Evolutionary conservation across 257 asterid genomes (phyloP).

Genomic region (Nicotiana noctiflora): DNA sequence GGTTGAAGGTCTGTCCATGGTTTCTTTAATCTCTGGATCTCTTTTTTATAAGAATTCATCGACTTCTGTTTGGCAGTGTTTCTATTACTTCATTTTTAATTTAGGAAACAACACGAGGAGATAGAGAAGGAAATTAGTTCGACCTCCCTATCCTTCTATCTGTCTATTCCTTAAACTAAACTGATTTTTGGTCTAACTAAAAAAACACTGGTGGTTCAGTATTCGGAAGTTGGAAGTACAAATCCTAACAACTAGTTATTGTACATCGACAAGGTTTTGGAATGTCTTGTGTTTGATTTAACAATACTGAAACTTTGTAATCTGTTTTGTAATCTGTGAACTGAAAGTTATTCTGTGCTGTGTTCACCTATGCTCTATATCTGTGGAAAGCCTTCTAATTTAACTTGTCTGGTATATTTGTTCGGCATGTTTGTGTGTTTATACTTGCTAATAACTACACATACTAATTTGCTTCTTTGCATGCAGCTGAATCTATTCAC

Average conservation of each 20-base stretch:
- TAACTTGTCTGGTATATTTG: not conserved
- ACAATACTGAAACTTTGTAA: not conserved
- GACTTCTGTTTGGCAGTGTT: not conserved
- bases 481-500: constrained; percentile 89
- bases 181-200: not conserved
- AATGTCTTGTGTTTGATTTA: not conserved
- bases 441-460: not conserved
- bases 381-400: not conserved
- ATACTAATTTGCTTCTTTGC: not conserved
- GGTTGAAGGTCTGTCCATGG: constrained; percentile 67
- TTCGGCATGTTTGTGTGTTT: not conserved
- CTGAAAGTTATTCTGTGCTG: not conserved
- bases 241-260: not conserved
- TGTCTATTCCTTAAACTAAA: not conserved
- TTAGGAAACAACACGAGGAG: not conserved
- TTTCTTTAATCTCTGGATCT: constrained; percentile 4
- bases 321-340: not conserved
- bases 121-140: not conserved
- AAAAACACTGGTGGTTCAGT: not conserved
- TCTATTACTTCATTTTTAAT: not conserved
- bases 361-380: not conserved
- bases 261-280: not conserved
- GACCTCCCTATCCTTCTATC: not conserved
- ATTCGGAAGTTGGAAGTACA: not conserved
- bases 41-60: not conserved